Evolutionary conservation across 2,329 filamentous ascomycete species (phyloP).

Genomic region (Penicillium sp.): DNA sequence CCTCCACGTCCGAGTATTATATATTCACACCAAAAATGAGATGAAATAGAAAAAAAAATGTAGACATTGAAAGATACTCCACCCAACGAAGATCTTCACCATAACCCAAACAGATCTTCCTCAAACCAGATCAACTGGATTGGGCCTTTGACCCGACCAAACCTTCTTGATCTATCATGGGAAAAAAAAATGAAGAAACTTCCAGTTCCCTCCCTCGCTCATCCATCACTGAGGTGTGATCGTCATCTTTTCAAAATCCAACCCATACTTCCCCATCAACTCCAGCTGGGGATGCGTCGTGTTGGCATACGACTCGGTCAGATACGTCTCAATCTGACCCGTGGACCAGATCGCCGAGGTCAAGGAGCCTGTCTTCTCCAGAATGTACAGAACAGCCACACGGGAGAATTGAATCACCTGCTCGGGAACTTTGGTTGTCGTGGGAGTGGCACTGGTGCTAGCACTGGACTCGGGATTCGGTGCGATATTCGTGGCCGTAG

Average conservation of each 20-base stretch:
- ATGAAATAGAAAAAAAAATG: too few species aligned
- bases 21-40: too few species aligned
- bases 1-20: too few species aligned
- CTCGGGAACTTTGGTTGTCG: conserved; percentile 7
- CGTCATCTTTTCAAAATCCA: conserved; percentile 33
- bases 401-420: conserved; percentile 31
- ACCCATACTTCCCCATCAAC: conserved; percentile 23
- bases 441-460: background rate
- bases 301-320: conserved; percentile 22
- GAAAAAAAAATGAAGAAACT: background rate
- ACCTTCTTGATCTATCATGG: background rate
- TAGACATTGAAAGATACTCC: too few species aligned
- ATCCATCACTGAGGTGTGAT: conserved; percentile 19
- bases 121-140: too few species aligned
- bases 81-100: too few species aligned
- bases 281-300: conserved; percentile 14
- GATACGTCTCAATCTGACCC: conserved; percentile 28
- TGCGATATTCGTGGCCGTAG: background rate
- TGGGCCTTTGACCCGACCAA: too few species aligned
- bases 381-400: conserved; percentile 38
- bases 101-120: too few species aligned
- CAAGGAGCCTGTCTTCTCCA: conserved; percentile 30
- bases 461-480: conserved; percentile 3
- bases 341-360: conserved; percentile 25
- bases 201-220: background rate